Evolutionary conservation across 2,329 filamentous ascomycete species (phyloP), one percentile per base, ranked within the genome.

Genomic region (Incumbomyces delicatus): DNA sequence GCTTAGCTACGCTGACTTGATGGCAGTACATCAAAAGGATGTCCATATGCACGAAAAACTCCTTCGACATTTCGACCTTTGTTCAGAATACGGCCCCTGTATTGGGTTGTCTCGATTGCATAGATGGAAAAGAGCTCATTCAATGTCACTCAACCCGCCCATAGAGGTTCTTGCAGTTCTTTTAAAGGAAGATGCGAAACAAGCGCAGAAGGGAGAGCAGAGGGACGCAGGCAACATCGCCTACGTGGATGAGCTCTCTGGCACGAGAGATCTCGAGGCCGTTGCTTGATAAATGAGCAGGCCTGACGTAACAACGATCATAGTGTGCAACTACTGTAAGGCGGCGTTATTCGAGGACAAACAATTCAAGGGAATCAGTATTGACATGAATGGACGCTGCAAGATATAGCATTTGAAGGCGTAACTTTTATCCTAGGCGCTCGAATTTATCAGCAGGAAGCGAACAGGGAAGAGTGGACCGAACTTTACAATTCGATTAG

Each of bases 51-150:
- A 83, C 47, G 89, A 96, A 73, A 95, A 90, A 71, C 80, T 96
- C 20, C 66, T 96, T 58, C 74, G 90, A 53, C 86, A 95, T 63
- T 98, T 92, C 66, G 92, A 98, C 63, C 83, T 94, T 55, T 92
- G 83, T 60, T 86, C 78, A 50, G 86, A 95, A 59, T 98, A 86
- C 63, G 92, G 92, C 47, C 92, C 92, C 1, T 94, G 87, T 60
- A 84, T 95, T 44, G 92, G 92, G 6, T 87, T 90, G 44, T 69
- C 80, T 32, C 80, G 92, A 40, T 69, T 84, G 57, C 86, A 84
- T 68, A 82, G 92, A 30, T 98, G 92, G 92, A 78, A 85, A 61
- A 80, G 92, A 38, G 92, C 92, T 3, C 76, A 94, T 45, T 74
- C 73, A 47, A 71, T 98, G n/a, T 82, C 83, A 2, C 72, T 98